Evolutionary conservation across 768 basidiomycete genomes (phyloP), one percentile per base, ranked within the genome.

Genomic region (Omphalotus guepiniiformis): DNA sequence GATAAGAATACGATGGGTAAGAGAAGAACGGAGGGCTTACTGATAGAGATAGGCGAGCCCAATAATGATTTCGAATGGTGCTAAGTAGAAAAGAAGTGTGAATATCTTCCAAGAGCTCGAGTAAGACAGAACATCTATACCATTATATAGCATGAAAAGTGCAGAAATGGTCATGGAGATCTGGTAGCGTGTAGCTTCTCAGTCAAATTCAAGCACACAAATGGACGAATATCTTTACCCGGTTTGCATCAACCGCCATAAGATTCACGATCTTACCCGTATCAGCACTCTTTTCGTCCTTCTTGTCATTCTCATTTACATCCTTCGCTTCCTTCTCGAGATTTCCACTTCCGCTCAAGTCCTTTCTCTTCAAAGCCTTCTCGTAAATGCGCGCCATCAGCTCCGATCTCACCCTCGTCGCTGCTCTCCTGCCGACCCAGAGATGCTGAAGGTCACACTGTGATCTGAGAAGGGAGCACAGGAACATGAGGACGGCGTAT

Each of bases 221-320:
- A 35, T 22, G n/a, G 18, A 36, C 3, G 26, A 13, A 23, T 13
- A 22, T 27, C 59, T 66, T 30, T 39, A 78, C 73, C 39, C 74
- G 67, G 57, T 82, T 85, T 2, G 83, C 81, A 59, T 91, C 88
- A 6, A 79, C 81, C 12, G 87, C 82, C 90, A 94, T 94, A 28
- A 93, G 65, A 54, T 91, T 90, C 46, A 93, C 88, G 43, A 94
- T 89, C 62, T 93, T 93, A 11, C 93, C 93, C 11, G 88, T 74
- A 60, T 92, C 88, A 6, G 93, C 93, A 13, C 89, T 87, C 47
- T 69, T 69, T 42, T 69, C 70, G 15, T 62, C 67, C 35, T 64
- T 52, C 19, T 3, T 36, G 18, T 43, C 43, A 19, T 30, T 37
- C 28, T 48, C 44, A 6, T 55, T 56, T 4, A 56, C 63, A 6